Conservation (phyloP, 2,329 filamentous ascomycete genomes). For the Apiospora arundinis region DNA sequence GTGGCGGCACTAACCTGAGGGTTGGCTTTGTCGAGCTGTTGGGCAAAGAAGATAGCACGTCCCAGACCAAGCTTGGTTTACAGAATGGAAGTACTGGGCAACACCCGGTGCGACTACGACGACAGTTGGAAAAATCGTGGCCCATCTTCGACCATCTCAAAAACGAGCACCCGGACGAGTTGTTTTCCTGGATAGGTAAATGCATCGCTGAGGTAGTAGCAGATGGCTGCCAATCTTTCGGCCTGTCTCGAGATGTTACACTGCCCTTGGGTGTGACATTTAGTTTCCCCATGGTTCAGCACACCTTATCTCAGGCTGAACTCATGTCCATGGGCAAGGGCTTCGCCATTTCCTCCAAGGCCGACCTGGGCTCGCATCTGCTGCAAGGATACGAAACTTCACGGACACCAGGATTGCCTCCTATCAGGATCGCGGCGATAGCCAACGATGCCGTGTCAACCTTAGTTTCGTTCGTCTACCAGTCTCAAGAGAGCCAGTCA, state of each 20-base stretch:
- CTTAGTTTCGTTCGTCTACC: constrained; percentile 77
- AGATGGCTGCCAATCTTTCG: constrained; percentile 55
- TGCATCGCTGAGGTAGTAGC: constrained; percentile 77
- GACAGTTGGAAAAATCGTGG: constrained; percentile 74
- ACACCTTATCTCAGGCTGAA: constrained; percentile 65
- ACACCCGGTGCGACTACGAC: constrained; percentile 51
- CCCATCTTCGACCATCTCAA: constrained; percentile 77
- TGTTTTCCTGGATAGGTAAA: constrained; percentile 83
- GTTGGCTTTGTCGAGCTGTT: constrained; percentile 71
- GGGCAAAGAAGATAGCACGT: constrained; percentile 39
- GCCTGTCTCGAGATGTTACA: constrained; percentile 49
- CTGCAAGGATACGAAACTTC: constrained; percentile 63
- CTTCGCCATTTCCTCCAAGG: constrained; percentile 65
- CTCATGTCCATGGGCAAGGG: constrained; percentile 76
- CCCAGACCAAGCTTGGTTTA: background rate
- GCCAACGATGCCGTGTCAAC: constrained; percentile 84
- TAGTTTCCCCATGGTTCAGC: constrained; percentile 73
- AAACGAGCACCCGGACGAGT: constrained; percentile 73
- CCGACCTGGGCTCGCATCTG: constrained; percentile 66
- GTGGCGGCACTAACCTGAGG: constrained; percentile 72
- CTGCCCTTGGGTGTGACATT: constrained; percentile 73
- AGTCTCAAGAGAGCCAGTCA: constrained; percentile 64
- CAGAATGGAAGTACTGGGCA: constrained; percentile 23
- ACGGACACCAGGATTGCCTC: constrained; percentile 58
- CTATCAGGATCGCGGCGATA: constrained; percentile 75